Conservation (phyloP, 306 rosid species). For the Prunus mume region DNA sequence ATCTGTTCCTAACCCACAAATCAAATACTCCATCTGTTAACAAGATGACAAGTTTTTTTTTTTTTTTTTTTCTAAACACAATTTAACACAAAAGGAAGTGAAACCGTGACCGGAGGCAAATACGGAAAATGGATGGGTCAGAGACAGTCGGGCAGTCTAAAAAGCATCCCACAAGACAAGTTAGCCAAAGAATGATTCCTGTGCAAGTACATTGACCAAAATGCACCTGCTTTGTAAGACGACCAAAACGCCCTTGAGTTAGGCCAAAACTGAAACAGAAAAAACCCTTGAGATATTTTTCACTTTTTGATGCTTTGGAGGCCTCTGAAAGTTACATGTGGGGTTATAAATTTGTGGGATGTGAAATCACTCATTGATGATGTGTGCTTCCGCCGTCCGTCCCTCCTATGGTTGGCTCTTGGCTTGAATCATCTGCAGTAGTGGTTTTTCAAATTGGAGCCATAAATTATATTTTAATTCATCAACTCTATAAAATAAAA, state of each 20-base stretch:
- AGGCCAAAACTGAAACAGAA: background rate
- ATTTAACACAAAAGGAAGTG: background rate
- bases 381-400: too few relatives aligned
- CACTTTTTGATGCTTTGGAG: constrained; percentile 1
- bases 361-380: constrained; percentile 13
- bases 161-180: constrained; percentile 21
- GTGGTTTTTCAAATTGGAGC: too few relatives aligned
- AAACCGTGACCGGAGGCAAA: background rate
- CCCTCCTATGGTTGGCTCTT: too few relatives aligned
- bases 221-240: background rate
- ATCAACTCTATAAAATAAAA: too few relatives aligned
- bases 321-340: constrained; percentile 23
- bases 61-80: background rate
- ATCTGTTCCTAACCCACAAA: background rate
- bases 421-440: too few relatives aligned
- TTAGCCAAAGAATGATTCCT: background rate
- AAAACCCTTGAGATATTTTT: constrained; percentile 16
- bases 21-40: background rate
- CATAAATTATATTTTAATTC: too few relatives aligned
- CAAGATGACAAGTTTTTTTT: background rate
- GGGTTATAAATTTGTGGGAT: constrained; percentile 1
- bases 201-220: background rate
- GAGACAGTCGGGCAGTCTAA: constrained; percentile 25
- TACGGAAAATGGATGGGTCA: constrained; percentile 8
- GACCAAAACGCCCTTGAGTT: background rate